These are phyloP conservation scores for Phytophthora foliorum DNA, from an alignment of 352 stramenopile genomes.

Conservation along the genomic window DNA sequence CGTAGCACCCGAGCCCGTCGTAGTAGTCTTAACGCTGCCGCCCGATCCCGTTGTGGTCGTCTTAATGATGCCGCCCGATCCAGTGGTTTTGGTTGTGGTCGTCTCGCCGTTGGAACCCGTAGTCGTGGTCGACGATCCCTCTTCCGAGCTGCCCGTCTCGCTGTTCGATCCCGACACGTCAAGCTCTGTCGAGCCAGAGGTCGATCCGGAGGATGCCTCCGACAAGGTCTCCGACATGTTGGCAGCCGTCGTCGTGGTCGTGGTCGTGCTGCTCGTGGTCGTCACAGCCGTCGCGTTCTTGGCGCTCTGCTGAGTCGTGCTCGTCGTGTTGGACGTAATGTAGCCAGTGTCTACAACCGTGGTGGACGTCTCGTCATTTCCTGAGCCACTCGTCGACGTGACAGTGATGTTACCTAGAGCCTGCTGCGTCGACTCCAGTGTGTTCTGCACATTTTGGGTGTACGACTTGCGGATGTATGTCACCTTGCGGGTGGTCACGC, in stretches of 20 bases:
- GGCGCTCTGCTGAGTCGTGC: slow-evolving; percentile 30
- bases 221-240: slow-evolving; percentile 39
- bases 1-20: slow-evolving; percentile 18
- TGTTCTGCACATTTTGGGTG: slow-evolving; percentile 40
- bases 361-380: slow-evolving; percentile 29
- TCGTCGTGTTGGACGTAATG: slow-evolving; percentile 42
- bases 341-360: slow-evolving; percentile 44
- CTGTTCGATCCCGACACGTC: slow-evolving; percentile 31
- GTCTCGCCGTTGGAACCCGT: slow-evolving; percentile 23
- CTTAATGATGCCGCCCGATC: slow-evolving; percentile 18
- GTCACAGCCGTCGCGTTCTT: slow-evolving; percentile 27
- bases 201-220: slow-evolving; percentile 22
- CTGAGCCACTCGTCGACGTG: slow-evolving; percentile 32
- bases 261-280: slow-evolving; percentile 38
- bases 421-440: slow-evolving; percentile 37
- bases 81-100: slow-evolving; percentile 25
- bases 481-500: slow-evolving; percentile 40
- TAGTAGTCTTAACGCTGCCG: slow-evolving; percentile 16
- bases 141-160: slow-evolving; percentile 19
- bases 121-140: slow-evolving; percentile 24
- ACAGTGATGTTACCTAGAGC: slow-evolving; percentile 39
- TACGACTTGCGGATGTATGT: slow-evolving; percentile 54
- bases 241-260: slow-evolving; percentile 30
- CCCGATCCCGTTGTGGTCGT: slow-evolving; percentile 17
- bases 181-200: slow-evolving; percentile 28